These are phyloP conservation scores for Penicillium taxi DNA, from an alignment of 495 filamentous ascomycete species.

Conservation along the genomic window DNA sequence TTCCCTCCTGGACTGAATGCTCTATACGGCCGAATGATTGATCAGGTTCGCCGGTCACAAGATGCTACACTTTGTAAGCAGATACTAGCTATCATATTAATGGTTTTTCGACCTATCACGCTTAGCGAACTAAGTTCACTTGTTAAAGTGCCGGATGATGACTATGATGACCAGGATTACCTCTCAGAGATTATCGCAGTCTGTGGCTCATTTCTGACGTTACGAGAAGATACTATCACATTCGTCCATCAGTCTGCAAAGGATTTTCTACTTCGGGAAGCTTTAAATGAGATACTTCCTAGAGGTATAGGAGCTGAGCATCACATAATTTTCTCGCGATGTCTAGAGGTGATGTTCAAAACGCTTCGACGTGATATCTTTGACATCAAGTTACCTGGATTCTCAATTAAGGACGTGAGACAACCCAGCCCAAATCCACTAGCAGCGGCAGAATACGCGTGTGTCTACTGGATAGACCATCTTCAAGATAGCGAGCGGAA, in stretches of 20 bases:
- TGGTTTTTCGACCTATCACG: background rate
- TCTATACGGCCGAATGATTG: background rate
- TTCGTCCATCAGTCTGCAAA: conserved; percentile 7
- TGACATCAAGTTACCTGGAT: background rate
- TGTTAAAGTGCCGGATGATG: background rate
- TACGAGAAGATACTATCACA: background rate
- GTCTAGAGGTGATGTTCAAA: background rate
- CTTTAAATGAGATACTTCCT: background rate
- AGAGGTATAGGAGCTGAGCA: background rate
- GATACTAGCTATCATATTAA: background rate
- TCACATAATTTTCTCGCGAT: background rate
- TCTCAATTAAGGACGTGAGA: background rate
- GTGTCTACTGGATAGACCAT: conserved; percentile 1
- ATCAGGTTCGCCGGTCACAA: background rate
- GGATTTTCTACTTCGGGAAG: background rate
- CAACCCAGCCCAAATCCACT: conserved; percentile 1
- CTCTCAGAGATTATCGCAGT: background rate
- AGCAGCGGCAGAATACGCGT: background rate
- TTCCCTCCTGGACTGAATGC: conserved; percentile 1
- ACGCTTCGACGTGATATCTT: conserved; percentile 2
- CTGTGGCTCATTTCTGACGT: conserved; percentile 2
- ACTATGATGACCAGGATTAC: background rate
- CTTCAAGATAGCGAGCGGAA: background rate
- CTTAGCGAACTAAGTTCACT: background rate
- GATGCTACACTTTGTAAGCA: background rate